phyloP scores from a whole-genome alignment of 768 basidiomycete genomes.

The Panaeolus cyanescens region DNA sequence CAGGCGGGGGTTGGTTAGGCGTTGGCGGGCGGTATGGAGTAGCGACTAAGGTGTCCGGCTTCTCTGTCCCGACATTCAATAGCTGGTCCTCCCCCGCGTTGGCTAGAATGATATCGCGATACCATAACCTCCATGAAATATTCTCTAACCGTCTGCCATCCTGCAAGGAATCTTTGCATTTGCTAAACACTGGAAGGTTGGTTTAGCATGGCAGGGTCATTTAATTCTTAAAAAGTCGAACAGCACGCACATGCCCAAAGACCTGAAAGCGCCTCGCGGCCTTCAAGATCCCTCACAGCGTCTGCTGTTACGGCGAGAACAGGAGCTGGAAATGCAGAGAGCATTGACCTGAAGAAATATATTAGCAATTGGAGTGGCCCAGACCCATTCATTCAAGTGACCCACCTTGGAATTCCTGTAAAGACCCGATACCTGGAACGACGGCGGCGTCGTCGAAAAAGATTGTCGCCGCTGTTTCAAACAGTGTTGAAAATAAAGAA shows the following conservation, averaged over 20 bases:
- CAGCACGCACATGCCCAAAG: conserved; percentile 66
- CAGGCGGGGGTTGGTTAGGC: not conserved
- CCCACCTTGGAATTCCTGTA: not conserved
- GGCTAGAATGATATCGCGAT: conserved; percentile 49
- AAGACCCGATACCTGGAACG: not conserved
- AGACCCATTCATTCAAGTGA: not conserved
- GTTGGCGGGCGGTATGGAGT: conserved; percentile 6
- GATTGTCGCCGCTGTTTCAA: not conserved
- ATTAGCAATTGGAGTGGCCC: not conserved
- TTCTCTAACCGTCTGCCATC: conserved; percentile 87
- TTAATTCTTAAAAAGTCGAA: not conserved
- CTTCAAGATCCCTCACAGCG: conserved; percentile 67
- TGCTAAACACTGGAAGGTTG: conserved; percentile 67
- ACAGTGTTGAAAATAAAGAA: not conserved
- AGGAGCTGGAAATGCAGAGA: conserved; percentile 56
- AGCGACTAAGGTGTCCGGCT: not conserved
- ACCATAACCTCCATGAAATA: conserved; percentile 86
- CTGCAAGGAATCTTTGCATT: conserved; percentile 77
- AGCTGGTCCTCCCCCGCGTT: not conserved
- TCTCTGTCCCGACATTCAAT: not conserved
- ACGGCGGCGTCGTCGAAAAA: not conserved
- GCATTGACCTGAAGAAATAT: conserved; percentile 32
- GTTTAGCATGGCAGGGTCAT: not conserved
- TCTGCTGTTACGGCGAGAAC: conserved; percentile 69
- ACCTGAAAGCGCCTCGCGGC: conserved; percentile 62